Evolutionary conservation across 768 basidiomycete genomes (phyloP).

Genomic region (Daedaleopsis nitida): DNA sequence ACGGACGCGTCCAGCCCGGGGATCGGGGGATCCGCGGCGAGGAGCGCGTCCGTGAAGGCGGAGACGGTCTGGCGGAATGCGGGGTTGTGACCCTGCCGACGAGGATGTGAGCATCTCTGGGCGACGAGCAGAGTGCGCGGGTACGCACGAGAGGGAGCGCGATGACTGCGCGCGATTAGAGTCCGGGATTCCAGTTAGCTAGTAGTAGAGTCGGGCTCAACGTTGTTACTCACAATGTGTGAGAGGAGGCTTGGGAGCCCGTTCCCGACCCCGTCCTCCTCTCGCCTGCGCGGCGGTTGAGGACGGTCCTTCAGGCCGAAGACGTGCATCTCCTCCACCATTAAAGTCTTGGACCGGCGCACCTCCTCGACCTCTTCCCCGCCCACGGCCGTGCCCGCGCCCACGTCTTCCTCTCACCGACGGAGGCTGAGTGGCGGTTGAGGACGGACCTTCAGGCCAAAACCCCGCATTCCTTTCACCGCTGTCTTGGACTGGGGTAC

Average conservation of each 20-base stretch:
- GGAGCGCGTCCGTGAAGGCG: constrained; percentile 33
- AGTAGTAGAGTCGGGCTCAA: not conserved
- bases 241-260: constrained; percentile 12
- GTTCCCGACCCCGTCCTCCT: not conserved
- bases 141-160: not conserved
- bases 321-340: constrained; percentile 9
- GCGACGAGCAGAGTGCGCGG: not conserved
- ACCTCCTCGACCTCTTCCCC: constrained; percentile 1
- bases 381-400: not conserved
- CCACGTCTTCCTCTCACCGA: too few species aligned
- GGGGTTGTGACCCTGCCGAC: constrained; percentile 33
- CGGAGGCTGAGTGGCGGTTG: not conserved
- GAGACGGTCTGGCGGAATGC: constrained; percentile 29
- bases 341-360: constrained; percentile 9
- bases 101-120: not conserved
- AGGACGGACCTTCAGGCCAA: not conserved
- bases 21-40: constrained; percentile 33
- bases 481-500: constrained; percentile 8
- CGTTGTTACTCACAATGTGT: constrained; percentile 22
- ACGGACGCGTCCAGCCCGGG: constrained; percentile 63
- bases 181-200: not conserved
- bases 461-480: constrained; percentile 6
- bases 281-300: not conserved
- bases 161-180: not conserved
- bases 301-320: not conserved